Evolutionary conservation across 2,329 filamentous ascomycete species (phyloP).

Genomic region (Cytospora piceae): DNA sequence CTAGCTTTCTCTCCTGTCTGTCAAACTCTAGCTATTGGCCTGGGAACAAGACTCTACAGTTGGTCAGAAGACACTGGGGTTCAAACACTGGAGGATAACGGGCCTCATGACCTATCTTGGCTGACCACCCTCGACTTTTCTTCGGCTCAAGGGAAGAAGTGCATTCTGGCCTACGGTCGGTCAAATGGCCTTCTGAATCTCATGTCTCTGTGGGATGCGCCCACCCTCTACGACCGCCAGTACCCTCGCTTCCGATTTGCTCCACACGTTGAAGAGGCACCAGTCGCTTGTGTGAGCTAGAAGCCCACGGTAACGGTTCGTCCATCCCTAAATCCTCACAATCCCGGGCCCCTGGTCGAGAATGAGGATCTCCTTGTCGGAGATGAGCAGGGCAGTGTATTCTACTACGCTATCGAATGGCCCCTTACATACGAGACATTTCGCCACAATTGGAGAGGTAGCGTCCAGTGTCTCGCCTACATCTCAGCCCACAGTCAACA

Average conservation of each 20-base stretch:
- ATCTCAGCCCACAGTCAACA: constrained; percentile 84
- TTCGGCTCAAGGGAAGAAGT: constrained; percentile 72
- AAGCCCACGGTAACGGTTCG: constrained; percentile 64
- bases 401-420: constrained; percentile 93
- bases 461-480: constrained; percentile 75
- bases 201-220: constrained; percentile 71
- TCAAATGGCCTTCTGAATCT: constrained; percentile 77
- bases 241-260: constrained; percentile 69
- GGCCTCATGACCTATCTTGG: constrained; percentile 54
- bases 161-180: constrained; percentile 83
- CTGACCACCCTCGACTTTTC: constrained; percentile 92
- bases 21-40: constrained; percentile 79
- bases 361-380: constrained; percentile 87
- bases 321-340: constrained; percentile 54
- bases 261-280: constrained; percentile 57
- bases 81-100: constrained; percentile 51
- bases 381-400: constrained; percentile 80
- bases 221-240: constrained; percentile 28
- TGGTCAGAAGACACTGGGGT: constrained; percentile 83
- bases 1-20: constrained; percentile 80
- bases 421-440: constrained; percentile 64
- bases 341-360: constrained; percentile 55
- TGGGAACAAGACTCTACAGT: constrained; percentile 78
- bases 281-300: constrained; percentile 82
- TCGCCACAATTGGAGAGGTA: constrained; percentile 72